Conservation (phyloP, 352 stramenopile genomes). For the Vaucheria bursata region DNA sequence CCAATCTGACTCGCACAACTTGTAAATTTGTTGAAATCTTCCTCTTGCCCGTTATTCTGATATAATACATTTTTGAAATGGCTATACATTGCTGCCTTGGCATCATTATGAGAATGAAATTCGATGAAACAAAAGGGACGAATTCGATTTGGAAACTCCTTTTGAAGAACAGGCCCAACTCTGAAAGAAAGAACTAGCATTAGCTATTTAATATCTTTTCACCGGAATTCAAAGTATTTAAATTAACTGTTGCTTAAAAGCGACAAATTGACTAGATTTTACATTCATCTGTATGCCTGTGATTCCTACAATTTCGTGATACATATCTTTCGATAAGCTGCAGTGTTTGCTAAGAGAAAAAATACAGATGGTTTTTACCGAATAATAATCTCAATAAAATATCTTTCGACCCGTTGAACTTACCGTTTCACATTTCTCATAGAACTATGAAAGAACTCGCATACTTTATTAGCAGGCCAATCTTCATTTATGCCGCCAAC, state of each 20-base stretch:
- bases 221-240: not conserved
- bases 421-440: not conserved
- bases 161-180: conserved; percentile 26
- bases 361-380: not conserved
- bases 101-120: conserved; percentile 27
- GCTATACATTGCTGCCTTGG: conserved; percentile 15
- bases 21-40: not conserved
- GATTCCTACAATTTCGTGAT: not conserved
- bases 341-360: not conserved
- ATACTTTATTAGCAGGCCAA: conserved; percentile 27
- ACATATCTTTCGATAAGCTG: not conserved
- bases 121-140: conserved; percentile 46
- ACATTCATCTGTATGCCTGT: not conserved
- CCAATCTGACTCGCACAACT: not conserved
- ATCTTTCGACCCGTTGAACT: too few species aligned
- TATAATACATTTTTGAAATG: too few species aligned
- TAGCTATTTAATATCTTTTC: not conserved
- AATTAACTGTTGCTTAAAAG: not conserved
- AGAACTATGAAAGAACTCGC: not conserved
- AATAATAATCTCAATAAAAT: not conserved
- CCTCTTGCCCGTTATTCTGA: not conserved
- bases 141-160: conserved; percentile 22
- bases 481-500: conserved; percentile 29
- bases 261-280: not conserved
- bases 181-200: not conserved